Conservation (phyloP, 2,329 filamentous ascomycete species). For the Ophiosphaerella korrae region DNA sequence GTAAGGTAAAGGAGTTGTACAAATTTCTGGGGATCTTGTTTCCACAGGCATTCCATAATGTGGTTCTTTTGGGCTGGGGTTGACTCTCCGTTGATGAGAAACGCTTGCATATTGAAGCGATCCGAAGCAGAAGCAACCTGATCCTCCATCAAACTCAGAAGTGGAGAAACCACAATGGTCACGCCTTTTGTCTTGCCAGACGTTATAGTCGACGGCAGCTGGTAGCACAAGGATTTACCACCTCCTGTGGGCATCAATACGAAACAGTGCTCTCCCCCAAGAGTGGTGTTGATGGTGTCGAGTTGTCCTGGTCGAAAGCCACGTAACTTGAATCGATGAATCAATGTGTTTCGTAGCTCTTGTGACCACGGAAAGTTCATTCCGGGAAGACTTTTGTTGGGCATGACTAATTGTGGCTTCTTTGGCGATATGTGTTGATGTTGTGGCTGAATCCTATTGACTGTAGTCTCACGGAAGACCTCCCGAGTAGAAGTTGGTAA, state of each 20-base stretch:
- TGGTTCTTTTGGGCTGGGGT: slow-evolving; percentile 64
- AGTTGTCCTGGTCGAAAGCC: slow-evolving; percentile 91
- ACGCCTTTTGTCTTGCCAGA: slow-evolving; percentile 83
- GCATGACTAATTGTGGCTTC: slow-evolving; percentile 32
- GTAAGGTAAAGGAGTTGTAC: slow-evolving; percentile 93
- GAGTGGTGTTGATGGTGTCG: slow-evolving; percentile 92
- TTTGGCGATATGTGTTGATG: slow-evolving; percentile 30
- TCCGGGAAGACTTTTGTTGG: slow-evolving; percentile 48
- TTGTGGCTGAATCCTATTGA: slow-evolving; percentile 22
- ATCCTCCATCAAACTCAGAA: slow-evolving; percentile 96
- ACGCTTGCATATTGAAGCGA: slow-evolving; percentile 76
- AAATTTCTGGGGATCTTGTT: slow-evolving; percentile 71
- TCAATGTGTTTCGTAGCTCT: slow-evolving; percentile 81
- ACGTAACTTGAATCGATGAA: slow-evolving; percentile 79
- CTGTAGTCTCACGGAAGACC: slow-evolving; percentile 41
- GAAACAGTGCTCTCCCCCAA: slow-evolving; percentile 86
- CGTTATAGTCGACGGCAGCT: slow-evolving; percentile 83
- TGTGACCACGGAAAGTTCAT: slow-evolving; percentile 72
- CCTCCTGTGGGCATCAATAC: slow-evolving; percentile 98
- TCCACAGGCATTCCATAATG: slow-evolving; percentile 68
- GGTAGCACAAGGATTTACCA: slow-evolving; percentile 96
- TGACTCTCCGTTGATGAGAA: slow-evolving; percentile 80
- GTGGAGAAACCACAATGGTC: slow-evolving; percentile 91
- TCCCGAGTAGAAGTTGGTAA: slow-evolving; percentile 18
- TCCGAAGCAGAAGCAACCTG: slow-evolving; percentile 80